Evolutionary conservation across 1,139 yeast genomes (phyloP), one percentile per base, ranked within the genome.

Genomic region (Yamadazyma mexicana): DNA sequence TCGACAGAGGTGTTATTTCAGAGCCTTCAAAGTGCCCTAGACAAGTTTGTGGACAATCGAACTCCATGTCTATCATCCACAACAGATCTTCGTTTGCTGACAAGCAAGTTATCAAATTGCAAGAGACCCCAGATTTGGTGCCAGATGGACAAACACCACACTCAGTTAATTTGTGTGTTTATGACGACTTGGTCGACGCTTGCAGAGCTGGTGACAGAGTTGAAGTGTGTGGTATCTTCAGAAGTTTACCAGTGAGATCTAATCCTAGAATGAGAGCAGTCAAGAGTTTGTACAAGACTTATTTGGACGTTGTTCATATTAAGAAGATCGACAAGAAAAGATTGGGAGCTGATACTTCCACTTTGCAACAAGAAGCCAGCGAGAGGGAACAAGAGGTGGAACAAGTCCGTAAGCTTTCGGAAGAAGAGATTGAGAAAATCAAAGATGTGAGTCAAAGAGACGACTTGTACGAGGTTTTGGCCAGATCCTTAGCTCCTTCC

Each of bases 61-160:
- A 87, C 61, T 85, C 97, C 4, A 89, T 94, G 98, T 80, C 85
- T 44, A 69, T 92, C 41, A 77, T 92, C 17, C 98, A 92, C 64
- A 92, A 92, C 59, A 77, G 98, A 53, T 86, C 95, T 24, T 79
- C 88, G 1, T 92, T 92, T 66, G 94, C 95, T 23, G 97, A 92
- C 61, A 92, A 91, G 58, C 99, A 92, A 62, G 92, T 92, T 27
- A 81, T 92, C 47, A 87, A 88, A 56, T 69, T 92, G 34, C 99
- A 92, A 62, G 99, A 92, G 62, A 92, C 98, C 0, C 99, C 98
- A 0, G 98, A 92, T 61, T 73, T 82, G 48, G 96, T 92, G n/a
- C 98, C 98, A 2, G 98, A 88, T 65, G 99, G 99, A 16, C 98
- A 92, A 63, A 92, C 98, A 3, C 98, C 99, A 2, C 98, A 92